Evolutionary conservation across 345 rosid species (phyloP), one percentile per base, ranked within the genome.

Genomic region (Gossypium sturtianum): DNA sequence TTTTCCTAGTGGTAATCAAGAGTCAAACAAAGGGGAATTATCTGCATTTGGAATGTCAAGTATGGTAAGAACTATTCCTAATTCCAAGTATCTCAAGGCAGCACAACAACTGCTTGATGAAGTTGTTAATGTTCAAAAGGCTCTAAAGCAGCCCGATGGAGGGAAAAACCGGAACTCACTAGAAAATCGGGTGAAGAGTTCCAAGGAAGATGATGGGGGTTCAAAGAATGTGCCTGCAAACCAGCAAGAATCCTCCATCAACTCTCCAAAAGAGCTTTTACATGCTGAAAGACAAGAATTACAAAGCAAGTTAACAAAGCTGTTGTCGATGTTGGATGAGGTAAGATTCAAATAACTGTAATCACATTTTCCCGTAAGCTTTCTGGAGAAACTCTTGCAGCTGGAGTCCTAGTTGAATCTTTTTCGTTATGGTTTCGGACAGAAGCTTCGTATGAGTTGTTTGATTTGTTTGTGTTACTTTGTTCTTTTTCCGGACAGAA

Each of bases 51-150:
- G 89, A 23, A 79, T 89, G 85, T 74, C 90, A 0, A 80, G 86
- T 53, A 38, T 83, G 62, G 87, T 90, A 63, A 90, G 95, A 82
- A 76, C 83, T 54, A 72, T 91, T 69, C 90, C 93, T 1, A 85
- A 86, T 82, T 93, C 98, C 69, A 91, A 87, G 79, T 95, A 91
- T 80, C 93, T 90, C 74, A 88, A 89, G 77, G 97, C 94, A 25
- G 97, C 94, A 54, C 98, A 91, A 65, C 89, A 93, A 78, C 83
- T 96, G 72, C 89, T 96, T 5, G 98, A 93, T 75, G 99, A 96
- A 85, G 97, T 92, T 82, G 97, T 91, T 72, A 95, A 90, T 81
- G 97, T 93, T 63, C 81, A 85, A 57, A 91, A 88, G 82, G 99
- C 94, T 76, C 57, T 95, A 52, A 93, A 86, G 78, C 93, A 82